Evolutionary conservation across 2,329 filamentous ascomycete species (phyloP).

Genomic region (Pseudocercospora vitis): DNA sequence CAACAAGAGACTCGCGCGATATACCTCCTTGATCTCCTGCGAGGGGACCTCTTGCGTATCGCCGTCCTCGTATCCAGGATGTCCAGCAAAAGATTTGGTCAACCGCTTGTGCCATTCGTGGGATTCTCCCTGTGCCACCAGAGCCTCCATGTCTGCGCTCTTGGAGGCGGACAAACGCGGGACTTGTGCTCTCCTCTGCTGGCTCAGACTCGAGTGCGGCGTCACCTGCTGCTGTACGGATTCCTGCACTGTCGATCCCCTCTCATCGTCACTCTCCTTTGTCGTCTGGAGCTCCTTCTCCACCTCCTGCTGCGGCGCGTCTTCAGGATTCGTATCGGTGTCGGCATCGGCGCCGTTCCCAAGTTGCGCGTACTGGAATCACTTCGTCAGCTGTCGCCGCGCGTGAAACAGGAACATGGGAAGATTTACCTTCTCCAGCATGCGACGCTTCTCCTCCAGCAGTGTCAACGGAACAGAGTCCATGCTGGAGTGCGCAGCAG

Average conservation of each 20-base stretch:
- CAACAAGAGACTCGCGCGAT: slow-evolving; percentile 31
- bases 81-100: slow-evolving; percentile 41
- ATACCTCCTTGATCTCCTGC: slow-evolving; percentile 39
- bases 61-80: slow-evolving; percentile 37
- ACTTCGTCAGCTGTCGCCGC: slow-evolving; percentile 29
- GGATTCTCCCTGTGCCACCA: slow-evolving; percentile 25
- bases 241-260: slow-evolving; percentile 22
- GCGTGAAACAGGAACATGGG: background rate
- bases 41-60: slow-evolving; percentile 51
- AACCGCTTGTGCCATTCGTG: slow-evolving; percentile 17
- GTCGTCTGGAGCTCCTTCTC: background rate
- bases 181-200: background rate
- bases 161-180: slow-evolving; percentile 25
- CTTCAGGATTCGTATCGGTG: background rate
- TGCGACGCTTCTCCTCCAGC: slow-evolving; percentile 23
- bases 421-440: slow-evolving; percentile 27
- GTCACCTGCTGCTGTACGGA: slow-evolving; percentile 22
- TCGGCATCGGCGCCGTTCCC: slow-evolving; percentile 15
- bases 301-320: background rate
- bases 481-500: slow-evolving; percentile 30
- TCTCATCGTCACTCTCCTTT: slow-evolving; percentile 5
- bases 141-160: slow-evolving; percentile 30
- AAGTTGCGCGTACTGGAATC: slow-evolving; percentile 28
- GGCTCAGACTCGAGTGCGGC: slow-evolving; percentile 13
- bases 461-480: slow-evolving; percentile 27